These are phyloP conservation scores for Salicornia ramosissima DNA, from an alignment of 148 eudicot species.

Conservation along the genomic window DNA sequence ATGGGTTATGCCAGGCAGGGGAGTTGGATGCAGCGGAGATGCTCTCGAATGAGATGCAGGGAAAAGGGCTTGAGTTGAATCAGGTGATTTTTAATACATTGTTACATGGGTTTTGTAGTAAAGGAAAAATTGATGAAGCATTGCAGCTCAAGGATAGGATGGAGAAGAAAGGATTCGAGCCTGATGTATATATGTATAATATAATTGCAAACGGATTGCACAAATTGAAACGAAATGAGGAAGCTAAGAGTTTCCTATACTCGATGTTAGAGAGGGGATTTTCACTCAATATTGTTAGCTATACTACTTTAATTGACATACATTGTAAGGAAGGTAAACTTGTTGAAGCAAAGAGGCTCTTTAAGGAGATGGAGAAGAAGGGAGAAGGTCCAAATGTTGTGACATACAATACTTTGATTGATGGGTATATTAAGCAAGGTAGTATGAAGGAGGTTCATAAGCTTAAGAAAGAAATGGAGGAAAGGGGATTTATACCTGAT, in stretches of 20 bases:
- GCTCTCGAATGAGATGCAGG: conserved; percentile 71
- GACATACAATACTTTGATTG: conserved; percentile 70
- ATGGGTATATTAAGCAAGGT: conserved; percentile 68
- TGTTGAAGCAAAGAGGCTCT: conserved; percentile 56
- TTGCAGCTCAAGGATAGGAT: conserved; percentile 41
- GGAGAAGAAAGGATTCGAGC: conserved; percentile 62
- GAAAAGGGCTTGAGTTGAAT: conserved; percentile 59
- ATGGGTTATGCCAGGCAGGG: conserved; percentile 75
- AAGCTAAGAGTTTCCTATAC: conserved; percentile 57
- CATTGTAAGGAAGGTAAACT: conserved; percentile 71
- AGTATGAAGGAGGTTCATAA: conserved; percentile 54
- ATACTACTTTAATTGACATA: conserved; percentile 61
- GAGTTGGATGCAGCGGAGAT: conserved; percentile 62
- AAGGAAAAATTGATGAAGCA: conserved; percentile 69
- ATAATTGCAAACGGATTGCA: conserved; percentile 65
- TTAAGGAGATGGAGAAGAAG: conserved; percentile 55
- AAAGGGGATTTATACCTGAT: conserved; percentile 53
- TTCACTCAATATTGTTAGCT: conserved; percentile 44
- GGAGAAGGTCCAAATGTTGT: conserved; percentile 54
- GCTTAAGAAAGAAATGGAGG: conserved; percentile 55
- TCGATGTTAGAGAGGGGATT: conserved; percentile 67
- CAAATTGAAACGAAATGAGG: conserved; percentile 55
- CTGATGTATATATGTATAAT: conserved; percentile 52
- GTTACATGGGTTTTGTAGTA: conserved; percentile 67
- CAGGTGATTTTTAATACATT: conserved; percentile 59